Base-by-base conservation (phyloP, 768 basidiomycete species). In the Boletellus ananiceps region DNA sequence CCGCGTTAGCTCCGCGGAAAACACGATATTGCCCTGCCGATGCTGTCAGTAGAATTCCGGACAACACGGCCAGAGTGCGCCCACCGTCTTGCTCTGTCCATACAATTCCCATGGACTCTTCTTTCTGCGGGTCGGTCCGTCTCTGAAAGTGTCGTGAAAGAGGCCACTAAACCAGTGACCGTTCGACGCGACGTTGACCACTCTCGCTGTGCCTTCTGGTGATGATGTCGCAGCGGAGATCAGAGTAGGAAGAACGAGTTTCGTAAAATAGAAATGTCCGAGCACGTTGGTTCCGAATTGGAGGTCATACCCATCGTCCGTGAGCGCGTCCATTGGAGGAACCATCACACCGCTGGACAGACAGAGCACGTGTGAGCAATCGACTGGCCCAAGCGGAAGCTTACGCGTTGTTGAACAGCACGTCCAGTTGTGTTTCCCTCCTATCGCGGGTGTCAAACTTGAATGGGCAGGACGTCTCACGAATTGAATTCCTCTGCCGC, bases 281-380 rank as follows among this genome's bases (percentile, higher is more conserved):
- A 74, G 55, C 29, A 70, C 69, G 49, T 71, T 71, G 21, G 68
- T 72, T 4, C 67, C 72, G 25, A 72, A 72, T 46, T 69, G 72
- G 21, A 74, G 56, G 49, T 75, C 74, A 46, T 74, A 75, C 0
- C 69, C 68, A 27, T 76, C 67, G 1, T 57, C 63, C 0, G 74
- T 75, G 8, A 70, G 32, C 47, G 53, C 47, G 0, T 69, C 64
- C 0, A 65, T 44, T 0, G 70, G 67, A 2, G 61, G 47, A 2
- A 4, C 37, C 66, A 68, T 66, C 3, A 69, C 65, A 2, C 67
- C 70, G 1, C 69, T 72, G 46, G 31, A 25, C 31, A 39, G n/a
- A n/a, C 34, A 27, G 13, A 19, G 2, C n/a, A 11, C 1, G 7
- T 13, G 33, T 60, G 12, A 51, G 19, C 7, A 11, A 25, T 8